Conservation (phyloP, 345 rosid species). For the Eucalyptus paniculata region DNA sequence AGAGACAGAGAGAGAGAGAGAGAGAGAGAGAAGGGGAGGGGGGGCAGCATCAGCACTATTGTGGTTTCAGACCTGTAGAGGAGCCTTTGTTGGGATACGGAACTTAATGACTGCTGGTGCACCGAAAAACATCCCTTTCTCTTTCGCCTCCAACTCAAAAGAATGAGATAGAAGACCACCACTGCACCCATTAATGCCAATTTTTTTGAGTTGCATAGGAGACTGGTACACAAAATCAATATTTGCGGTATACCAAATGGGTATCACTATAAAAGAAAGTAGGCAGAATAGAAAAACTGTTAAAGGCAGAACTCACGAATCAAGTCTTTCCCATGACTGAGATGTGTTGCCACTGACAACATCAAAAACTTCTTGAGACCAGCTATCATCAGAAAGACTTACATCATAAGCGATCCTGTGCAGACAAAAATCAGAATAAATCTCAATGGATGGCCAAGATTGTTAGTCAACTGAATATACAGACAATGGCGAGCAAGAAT, state of each 20-base stretch:
- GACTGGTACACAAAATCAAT: neutral
- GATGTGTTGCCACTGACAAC: constrained; percentile 65
- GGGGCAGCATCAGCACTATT: neutral
- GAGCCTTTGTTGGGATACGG: constrained; percentile 79
- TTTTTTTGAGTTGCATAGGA: neutral
- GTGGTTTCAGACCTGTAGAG: constrained; percentile 50
- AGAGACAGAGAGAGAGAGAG: no score
- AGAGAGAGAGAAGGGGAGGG: no score
- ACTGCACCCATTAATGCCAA: constrained; percentile 17
- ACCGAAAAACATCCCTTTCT: constrained; percentile 62
- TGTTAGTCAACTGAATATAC: neutral
- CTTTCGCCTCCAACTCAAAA: constrained; percentile 81
- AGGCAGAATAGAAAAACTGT: neutral
- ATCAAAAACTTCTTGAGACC: constrained; percentile 56
- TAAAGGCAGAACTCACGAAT: constrained; percentile 48
- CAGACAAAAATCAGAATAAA: neutral
- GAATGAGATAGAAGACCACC: constrained; percentile 74
- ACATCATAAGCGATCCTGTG: constrained; percentile 84
- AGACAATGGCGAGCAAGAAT: neutral
- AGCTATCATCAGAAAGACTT: constrained; percentile 47
- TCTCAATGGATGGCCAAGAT: neutral
- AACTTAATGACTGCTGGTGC: constrained; percentile 83
- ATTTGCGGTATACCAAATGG: neutral
- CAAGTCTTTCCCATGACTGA: constrained; percentile 89
- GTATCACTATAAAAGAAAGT: neutral